phyloP scores from a whole-genome alignment of 495 filamentous ascomycete species.

The Cairneyella variabilis region DNA sequence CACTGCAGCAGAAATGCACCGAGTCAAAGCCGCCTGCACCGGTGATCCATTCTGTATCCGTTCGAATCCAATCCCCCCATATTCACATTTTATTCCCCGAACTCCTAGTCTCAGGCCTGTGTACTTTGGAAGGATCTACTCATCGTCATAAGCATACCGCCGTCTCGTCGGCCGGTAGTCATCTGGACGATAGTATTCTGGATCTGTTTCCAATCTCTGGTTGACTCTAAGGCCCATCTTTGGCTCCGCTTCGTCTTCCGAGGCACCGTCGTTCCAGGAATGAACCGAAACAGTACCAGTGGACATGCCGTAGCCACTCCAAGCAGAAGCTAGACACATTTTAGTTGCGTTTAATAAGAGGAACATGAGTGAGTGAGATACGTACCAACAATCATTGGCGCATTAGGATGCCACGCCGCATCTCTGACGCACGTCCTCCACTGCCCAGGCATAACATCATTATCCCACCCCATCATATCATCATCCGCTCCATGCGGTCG shows the following conservation, averaged over 20 bases:
- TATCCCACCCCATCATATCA: constrained; percentile 26
- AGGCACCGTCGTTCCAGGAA: constrained; percentile 60
- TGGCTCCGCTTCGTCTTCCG: constrained; percentile 58
- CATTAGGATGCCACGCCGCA: constrained; percentile 91
- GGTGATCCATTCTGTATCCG: too few relatives aligned
- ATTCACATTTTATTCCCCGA: too few relatives aligned
- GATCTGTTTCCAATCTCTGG: constrained; percentile 34
- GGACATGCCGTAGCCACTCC: constrained; percentile 64
- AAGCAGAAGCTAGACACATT: constrained; percentile 69
- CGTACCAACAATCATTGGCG: constrained; percentile 81
- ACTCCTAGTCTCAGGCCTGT: too few relatives aligned
- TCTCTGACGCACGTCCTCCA: constrained; percentile 88
- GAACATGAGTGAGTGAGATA: constrained; percentile 11
- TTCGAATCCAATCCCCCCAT: too few relatives aligned
- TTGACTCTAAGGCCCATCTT: constrained; percentile 46
- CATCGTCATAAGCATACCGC: too few relatives aligned
- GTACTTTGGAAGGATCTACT: too few relatives aligned
- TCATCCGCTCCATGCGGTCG: constrained; percentile 24
- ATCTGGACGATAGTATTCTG: constrained; percentile 24
- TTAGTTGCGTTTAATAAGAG: too few relatives aligned
- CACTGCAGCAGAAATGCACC: too few relatives aligned
- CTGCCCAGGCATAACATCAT: constrained; percentile 27
- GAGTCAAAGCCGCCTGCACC: too few relatives aligned
- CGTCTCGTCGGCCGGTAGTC: too few relatives aligned
- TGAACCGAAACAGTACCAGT: constrained; percentile 66